Conservation (phyloP, 352 stramenopile species). For the Pythium coloratum region DNA sequence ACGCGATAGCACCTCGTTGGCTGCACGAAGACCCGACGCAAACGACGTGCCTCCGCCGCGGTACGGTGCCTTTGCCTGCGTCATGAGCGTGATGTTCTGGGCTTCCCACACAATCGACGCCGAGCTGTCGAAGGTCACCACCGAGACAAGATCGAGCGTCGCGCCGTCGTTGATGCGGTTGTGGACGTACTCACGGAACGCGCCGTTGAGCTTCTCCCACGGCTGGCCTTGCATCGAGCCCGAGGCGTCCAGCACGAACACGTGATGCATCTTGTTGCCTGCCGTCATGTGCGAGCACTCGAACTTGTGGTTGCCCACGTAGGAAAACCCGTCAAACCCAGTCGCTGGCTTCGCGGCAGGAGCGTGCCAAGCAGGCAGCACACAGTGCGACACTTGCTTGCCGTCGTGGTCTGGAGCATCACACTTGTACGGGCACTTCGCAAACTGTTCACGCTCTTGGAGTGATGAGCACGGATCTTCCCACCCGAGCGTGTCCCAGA, state of each 20-base stretch:
- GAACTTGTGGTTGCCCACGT: conserved; percentile 71
- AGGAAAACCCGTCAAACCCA: conserved; percentile 47
- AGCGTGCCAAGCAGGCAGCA: conserved; percentile 68
- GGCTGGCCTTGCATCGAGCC: conserved; percentile 67
- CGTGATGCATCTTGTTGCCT: conserved; percentile 62
- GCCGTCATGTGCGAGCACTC: conserved; percentile 60
- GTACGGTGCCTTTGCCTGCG: conserved; percentile 30
- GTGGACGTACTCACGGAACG: conserved; percentile 62
- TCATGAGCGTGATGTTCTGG: conserved; percentile 47
- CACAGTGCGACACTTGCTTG: conserved; percentile 52
- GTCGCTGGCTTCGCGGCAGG: conserved; percentile 25
- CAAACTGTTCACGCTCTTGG: conserved; percentile 61
- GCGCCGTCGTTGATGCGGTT: conserved; percentile 61
- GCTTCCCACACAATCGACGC: conserved; percentile 55
- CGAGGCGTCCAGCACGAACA: conserved; percentile 79
- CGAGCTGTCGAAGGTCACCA: conserved; percentile 63
- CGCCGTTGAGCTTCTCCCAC: conserved; percentile 55
- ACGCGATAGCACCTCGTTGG: conserved; percentile 72
- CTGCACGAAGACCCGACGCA: conserved; percentile 43
- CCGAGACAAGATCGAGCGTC: conserved; percentile 63
- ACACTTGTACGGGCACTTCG: conserved; percentile 70
- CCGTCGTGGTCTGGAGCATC: conserved; percentile 65
- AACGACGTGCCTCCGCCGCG: conserved; percentile 56
- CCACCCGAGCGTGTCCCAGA: conserved; percentile 76
- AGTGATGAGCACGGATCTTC: conserved; percentile 68